Conservation (phyloP, 305 asterid genomes). For the Fraxinus ornus region DNA sequence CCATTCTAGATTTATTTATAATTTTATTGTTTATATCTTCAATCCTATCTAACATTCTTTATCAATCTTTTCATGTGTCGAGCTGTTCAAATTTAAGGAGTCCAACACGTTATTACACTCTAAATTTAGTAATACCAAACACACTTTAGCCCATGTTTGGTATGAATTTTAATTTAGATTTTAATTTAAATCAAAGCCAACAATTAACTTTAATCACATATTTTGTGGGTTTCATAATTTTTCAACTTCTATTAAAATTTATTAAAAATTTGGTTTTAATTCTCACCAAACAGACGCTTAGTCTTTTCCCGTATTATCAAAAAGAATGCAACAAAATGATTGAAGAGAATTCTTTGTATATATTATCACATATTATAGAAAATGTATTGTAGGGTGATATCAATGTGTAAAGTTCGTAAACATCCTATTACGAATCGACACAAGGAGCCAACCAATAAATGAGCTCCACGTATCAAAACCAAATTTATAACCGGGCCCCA, state of each 20-base stretch:
- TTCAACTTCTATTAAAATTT: no score
- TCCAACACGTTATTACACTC: neutral
- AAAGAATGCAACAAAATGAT: neutral
- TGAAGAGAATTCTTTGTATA: neutral
- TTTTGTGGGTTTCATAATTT: no score
- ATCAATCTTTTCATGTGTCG: neutral
- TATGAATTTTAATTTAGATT: no score
- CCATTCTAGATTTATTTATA: neutral
- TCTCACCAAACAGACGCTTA: no score
- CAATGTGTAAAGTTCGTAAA: neutral
- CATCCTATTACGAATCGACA: neutral
- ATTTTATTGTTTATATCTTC: no score
- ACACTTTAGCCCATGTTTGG: neutral
- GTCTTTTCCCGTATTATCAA: no score
- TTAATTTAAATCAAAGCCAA: no score
- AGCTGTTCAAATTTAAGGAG: neutral
- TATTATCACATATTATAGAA: no score
- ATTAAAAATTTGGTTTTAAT: no score
- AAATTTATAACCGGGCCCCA: neutral
- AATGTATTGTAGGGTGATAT: neutral
- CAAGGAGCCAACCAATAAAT: neutral
- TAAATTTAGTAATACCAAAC: neutral
- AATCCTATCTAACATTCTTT: neutral
- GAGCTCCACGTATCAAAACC: neutral
- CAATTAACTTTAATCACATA: no score